Base-by-base conservation (phyloP, 352 stramenopile genomes). In the Halophytophthora polymorphica region DNA sequence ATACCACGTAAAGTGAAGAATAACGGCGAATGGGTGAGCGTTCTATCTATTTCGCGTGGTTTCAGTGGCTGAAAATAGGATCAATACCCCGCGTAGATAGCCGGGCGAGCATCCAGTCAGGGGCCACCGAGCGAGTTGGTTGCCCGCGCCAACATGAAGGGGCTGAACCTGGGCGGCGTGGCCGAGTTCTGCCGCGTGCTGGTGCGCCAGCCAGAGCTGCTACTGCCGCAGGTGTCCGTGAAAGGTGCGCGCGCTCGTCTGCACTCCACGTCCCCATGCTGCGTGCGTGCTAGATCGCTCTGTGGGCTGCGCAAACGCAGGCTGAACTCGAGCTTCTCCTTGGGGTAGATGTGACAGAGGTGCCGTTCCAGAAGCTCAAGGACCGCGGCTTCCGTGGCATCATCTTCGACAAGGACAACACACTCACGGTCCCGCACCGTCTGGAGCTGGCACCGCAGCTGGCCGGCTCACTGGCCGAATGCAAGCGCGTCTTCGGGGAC, bases 321-420 rank as follows among this genome's bases (percentile, higher is more conserved):
- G 40, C 19, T 39, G 19, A 38, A 18, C 21, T 44, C 11, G 17
- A 15, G 33, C 21, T 45, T 19, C 21, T 4, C n/a, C 22, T 2
- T 11, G 7, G 19, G 40, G 29, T 33, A 93, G 83, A 92, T 61
- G 50, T 94, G 52, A 88, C 83, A n/a, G 81, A 94, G 18, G 71
- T 94, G 38, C 79, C 79, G 6, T 94, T 92, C 53, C 75, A 91
- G 46, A 61, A 70, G 45, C 72, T 94, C 28, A 66, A 73, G 47
- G 77, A 89, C 48, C 68, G 68, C 46, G 93, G 92, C 22, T 97
- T 98, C 69, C 84, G 89, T 35, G 89, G 86, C 33, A 82, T 98
- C 35, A 78, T 98, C 44, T 98, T 98, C 61, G 96, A 98, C 77
- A 98, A 98, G 61, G 96, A 98, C 65, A 98, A 98, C 65, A 98